A percentile compares a stretch with the other conserved stretches of the same genome.
Conservation (phyloP, 768 basidiomycete genomes). For the Boletus vinaceobasis region DNA sequence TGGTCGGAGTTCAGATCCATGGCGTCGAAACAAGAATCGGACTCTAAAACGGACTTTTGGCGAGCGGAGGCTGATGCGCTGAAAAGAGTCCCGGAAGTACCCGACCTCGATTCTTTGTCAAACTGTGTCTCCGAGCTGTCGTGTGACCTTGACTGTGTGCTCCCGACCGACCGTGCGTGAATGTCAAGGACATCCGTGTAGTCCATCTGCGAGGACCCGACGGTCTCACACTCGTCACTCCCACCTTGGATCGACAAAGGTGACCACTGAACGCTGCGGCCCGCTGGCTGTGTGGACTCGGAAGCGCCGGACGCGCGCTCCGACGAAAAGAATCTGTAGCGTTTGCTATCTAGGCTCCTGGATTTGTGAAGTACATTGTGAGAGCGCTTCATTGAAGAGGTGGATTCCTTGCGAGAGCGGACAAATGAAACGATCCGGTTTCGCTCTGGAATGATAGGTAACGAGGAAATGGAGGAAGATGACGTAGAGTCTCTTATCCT, state of each 20-base stretch:
- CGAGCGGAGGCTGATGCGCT: background rate
- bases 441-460: background rate
- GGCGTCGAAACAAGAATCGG: conserved; percentile 2
- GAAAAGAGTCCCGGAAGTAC: conserved; percentile 22
- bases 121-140: background rate
- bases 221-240: background rate
- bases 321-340: conserved; percentile 18
- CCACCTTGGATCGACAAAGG: background rate
- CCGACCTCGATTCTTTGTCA: conserved; percentile 9
- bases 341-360: conserved; percentile 2
- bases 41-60: conserved; percentile 10
- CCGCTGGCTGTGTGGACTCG: background rate
- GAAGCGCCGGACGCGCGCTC: background rate
- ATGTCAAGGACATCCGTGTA: conserved; percentile 25
- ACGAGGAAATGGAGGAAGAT: conserved; percentile 14
- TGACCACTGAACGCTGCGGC: background rate
- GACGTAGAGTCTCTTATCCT: conserved; percentile 5
- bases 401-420: conserved; percentile 13
- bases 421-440: conserved; percentile 11
- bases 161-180: conserved; percentile 3
- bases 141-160: background rate
- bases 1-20: conserved; percentile 11
- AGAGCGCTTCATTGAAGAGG: background rate
- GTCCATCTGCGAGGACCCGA: background rate
- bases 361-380: conserved; percentile 8